These are phyloP conservation scores for Penicillium concentricum DNA, from an alignment of 2,329 filamentous ascomycete species.

Conservation along the genomic window DNA sequence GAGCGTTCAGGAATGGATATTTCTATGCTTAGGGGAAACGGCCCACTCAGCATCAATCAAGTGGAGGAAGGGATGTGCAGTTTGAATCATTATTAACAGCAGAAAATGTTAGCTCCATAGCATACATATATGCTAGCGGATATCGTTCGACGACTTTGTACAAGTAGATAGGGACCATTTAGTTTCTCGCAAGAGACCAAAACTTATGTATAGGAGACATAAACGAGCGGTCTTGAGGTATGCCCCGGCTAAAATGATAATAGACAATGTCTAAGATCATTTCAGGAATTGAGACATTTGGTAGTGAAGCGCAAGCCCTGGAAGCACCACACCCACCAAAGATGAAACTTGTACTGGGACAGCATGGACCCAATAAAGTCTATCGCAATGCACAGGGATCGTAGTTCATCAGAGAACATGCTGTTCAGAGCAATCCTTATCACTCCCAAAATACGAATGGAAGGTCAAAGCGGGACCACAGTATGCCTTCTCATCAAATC, in stretches of 20 bases:
- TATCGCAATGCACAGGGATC: neutral
- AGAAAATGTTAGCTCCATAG: neutral
- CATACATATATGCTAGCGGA: neutral
- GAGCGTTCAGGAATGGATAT: neutral
- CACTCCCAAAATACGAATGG: neutral
- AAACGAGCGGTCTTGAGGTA: too few relatives aligned
- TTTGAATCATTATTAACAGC: neutral
- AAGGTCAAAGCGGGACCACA: slow-evolving; percentile 4
- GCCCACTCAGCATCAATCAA: neutral
- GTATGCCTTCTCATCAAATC: slow-evolving; percentile 7
- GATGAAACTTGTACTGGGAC: neutral
- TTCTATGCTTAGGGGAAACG: neutral
- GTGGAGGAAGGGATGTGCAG: neutral
- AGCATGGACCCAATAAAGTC: neutral
- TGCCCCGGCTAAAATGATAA: too few relatives aligned
- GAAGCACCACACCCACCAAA: too few relatives aligned
- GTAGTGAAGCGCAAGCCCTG: neutral
- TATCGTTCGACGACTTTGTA: neutral
- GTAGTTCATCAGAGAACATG: neutral
- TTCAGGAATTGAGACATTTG: neutral
- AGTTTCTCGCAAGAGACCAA: too few relatives aligned
- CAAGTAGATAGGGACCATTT: too few relatives aligned
- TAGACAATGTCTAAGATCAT: too few relatives aligned
- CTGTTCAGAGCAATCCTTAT: neutral
- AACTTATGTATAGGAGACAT: too few relatives aligned